A percentile compares a stretch with the other conserved stretches of the same genome.
These are phyloP conservation scores for Jamesozyma hellenica DNA, from an alignment of 805 yeast species.

Conservation along the genomic window DNA sequence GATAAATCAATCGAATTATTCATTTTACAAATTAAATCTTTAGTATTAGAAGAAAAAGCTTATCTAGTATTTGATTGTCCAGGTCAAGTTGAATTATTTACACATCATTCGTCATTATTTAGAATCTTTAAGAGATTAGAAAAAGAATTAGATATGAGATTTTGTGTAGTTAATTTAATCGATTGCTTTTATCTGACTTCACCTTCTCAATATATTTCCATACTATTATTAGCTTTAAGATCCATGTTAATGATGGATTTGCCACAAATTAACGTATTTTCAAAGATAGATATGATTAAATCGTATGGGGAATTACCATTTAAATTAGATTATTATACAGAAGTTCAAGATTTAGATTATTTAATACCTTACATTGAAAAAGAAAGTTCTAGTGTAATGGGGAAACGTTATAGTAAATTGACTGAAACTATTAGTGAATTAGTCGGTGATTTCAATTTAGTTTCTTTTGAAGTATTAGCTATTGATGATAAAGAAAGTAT, in stretches of 20 bases:
- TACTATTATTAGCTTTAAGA: conserved; percentile 68
- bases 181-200: conserved; percentile 75
- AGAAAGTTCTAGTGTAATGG: conserved; percentile 60
- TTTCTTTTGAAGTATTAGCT: conserved; percentile 78
- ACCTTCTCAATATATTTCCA: conserved; percentile 83
- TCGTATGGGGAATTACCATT: conserved; percentile 77
- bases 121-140: conserved; percentile 57
- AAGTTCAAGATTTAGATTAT: conserved; percentile 73
- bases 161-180: conserved; percentile 76
- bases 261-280: conserved; percentile 87
- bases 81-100: conserved; percentile 91
- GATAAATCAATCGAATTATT: conserved; percentile 52
- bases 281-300: conserved; percentile 76
- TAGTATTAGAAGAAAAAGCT: conserved; percentile 47
- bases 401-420: conserved; percentile 51
- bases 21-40: conserved; percentile 42
- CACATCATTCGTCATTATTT: conserved; percentile 71
- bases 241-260: conserved; percentile 88
- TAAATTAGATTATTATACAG: conserved; percentile 76
- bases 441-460: conserved; percentile 78
- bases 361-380: conserved; percentile 58
- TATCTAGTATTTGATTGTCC: conserved; percentile 84
- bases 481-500: conserved; percentile 87
- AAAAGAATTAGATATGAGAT: conserved; percentile 54
- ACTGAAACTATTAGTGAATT: conserved; percentile 74